Evolutionary conservation across 768 basidiomycete species (phyloP).

Genomic region (Boletus huronensis): DNA sequence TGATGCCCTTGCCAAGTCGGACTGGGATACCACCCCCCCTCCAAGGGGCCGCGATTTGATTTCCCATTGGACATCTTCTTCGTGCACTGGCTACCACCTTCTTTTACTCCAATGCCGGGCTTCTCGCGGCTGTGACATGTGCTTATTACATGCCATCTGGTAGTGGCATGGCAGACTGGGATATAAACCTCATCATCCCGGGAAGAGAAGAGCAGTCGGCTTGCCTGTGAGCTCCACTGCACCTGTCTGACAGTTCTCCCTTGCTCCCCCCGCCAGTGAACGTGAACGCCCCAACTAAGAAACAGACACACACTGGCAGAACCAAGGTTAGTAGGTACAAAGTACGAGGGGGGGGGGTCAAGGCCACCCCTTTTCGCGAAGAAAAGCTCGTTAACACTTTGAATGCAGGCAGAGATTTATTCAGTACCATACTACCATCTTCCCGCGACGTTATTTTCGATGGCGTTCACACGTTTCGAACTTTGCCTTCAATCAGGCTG

Average conservation of each 20-base stretch:
- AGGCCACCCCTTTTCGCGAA: background rate
- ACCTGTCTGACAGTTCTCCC: slow-evolving; percentile 5
- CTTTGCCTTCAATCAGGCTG: slow-evolving; percentile 18
- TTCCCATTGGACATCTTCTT: slow-evolving; percentile 8
- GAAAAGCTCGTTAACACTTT: background rate
- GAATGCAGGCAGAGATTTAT: background rate
- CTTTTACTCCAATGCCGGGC: slow-evolving; percentile 13
- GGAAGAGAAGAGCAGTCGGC: background rate
- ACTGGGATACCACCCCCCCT: background rate
- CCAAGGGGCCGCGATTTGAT: background rate
- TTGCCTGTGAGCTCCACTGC: slow-evolving; percentile 10
- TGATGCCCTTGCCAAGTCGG: background rate
- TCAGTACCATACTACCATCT: background rate
- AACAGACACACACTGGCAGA: background rate
- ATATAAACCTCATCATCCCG: slow-evolving; percentile 16
- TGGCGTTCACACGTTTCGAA: slow-evolving; percentile 27
- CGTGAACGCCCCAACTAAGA: background rate
- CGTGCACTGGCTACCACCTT: slow-evolving; percentile 7
- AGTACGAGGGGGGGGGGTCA: background rate
- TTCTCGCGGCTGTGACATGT: slow-evolving; percentile 26
- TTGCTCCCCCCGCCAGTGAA: background rate
- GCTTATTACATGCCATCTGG: slow-evolving; percentile 23
- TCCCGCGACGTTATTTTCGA: slow-evolving; percentile 1
- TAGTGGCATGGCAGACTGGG: slow-evolving; percentile 25
- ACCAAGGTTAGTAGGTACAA: slow-evolving; percentile 1